These are phyloP conservation scores for Parascedosporium putredinis DNA, from an alignment of 2,329 filamentous ascomycete genomes.

Conservation along the genomic window DNA sequence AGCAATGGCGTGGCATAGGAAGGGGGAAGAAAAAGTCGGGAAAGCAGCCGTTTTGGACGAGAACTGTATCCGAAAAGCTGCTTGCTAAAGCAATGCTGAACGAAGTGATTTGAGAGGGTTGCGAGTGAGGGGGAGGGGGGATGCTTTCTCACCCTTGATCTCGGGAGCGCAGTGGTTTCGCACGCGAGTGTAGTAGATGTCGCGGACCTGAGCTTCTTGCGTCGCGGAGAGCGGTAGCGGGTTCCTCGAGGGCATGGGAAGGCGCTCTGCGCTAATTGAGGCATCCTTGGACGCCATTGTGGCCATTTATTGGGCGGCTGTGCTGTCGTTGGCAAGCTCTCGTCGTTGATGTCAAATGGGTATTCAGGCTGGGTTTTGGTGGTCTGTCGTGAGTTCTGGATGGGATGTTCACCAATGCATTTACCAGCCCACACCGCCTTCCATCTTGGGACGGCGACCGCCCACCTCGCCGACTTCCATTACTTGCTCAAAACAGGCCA, in stretches of 20 bases:
- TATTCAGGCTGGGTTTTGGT: slow-evolving; percentile 2
- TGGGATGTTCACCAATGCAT: not conserved
- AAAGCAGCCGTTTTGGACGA: no score
- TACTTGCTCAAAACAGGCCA: not conserved
- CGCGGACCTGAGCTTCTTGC: slow-evolving; percentile 73
- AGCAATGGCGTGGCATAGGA: no score
- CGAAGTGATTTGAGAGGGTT: no score
- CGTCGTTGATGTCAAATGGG: slow-evolving; percentile 1
- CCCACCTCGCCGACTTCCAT: not conserved
- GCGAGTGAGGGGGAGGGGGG: no score
- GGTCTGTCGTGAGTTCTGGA: not conserved
- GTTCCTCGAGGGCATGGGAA: slow-evolving; percentile 53
- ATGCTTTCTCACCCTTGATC: slow-evolving; percentile 59
- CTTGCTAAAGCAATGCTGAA: not conserved
- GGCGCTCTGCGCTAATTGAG: slow-evolving; percentile 18
- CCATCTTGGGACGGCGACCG: not conserved
- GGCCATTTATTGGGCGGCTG: slow-evolving; percentile 23
- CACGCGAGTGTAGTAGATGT: slow-evolving; percentile 72
- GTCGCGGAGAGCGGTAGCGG: slow-evolving; percentile 73
- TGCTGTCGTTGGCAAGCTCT: slow-evolving; percentile 5
- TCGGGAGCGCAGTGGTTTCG: slow-evolving; percentile 64
- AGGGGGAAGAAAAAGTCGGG: not conserved
- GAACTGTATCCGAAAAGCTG: not conserved
- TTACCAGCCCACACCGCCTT: slow-evolving; percentile 4
- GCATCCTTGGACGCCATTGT: slow-evolving; percentile 29